Conservation (phyloP, 2,329 filamentous ascomycete genomes). For the Paracamarosporium sp. region DNA sequence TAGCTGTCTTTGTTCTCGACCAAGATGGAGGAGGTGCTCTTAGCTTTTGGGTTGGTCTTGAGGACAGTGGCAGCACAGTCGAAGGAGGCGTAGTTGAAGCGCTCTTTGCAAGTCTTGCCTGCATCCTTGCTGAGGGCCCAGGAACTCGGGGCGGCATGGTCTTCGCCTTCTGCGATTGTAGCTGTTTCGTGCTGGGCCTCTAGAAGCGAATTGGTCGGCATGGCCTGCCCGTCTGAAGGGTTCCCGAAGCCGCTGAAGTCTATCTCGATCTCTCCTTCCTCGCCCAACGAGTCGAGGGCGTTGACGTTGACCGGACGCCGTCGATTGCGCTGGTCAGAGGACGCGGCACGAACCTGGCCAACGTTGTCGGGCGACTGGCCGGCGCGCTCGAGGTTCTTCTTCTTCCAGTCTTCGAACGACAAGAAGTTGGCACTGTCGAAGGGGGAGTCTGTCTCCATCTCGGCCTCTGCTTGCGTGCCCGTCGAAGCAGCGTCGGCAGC, state of each 20-base stretch:
- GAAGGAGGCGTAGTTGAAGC: slow-evolving; percentile 97
- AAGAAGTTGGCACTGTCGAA: slow-evolving; percentile 83
- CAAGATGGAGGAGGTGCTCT: slow-evolving; percentile 86
- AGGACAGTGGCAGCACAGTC: slow-evolving; percentile 93
- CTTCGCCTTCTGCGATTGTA: slow-evolving; percentile 27
- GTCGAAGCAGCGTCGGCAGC: slow-evolving; percentile 17
- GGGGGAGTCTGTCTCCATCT: slow-evolving; percentile 68
- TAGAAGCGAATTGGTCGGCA: slow-evolving; percentile 23
- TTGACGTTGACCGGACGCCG: slow-evolving; percentile 65
- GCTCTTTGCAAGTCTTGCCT: slow-evolving; percentile 95
- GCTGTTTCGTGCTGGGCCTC: slow-evolving; percentile 23
- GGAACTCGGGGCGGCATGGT: slow-evolving; percentile 38
- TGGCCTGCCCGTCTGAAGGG: slow-evolving; percentile 30
- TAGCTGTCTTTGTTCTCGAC: slow-evolving; percentile 99
- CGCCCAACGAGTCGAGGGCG: slow-evolving; percentile 79
- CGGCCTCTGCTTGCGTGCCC: slow-evolving; percentile 50
- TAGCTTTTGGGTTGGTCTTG: slow-evolving; percentile 86
- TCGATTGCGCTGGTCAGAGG: slow-evolving; percentile 51
- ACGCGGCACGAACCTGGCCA: slow-evolving; percentile 61
- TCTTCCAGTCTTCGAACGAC: slow-evolving; percentile 99
- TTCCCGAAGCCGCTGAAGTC: slow-evolving; percentile 71
- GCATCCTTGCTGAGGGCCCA: slow-evolving; percentile 81
- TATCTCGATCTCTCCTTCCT: slow-evolving; percentile 85
- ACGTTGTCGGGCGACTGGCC: slow-evolving; percentile 78
- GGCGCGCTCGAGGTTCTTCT: slow-evolving; percentile 83